Percentiles rank a stretch among this genome's conserved stretches.
Conservation (phyloP, 768 basidiomycete species). For the Wakefieldia striispora region DNA sequence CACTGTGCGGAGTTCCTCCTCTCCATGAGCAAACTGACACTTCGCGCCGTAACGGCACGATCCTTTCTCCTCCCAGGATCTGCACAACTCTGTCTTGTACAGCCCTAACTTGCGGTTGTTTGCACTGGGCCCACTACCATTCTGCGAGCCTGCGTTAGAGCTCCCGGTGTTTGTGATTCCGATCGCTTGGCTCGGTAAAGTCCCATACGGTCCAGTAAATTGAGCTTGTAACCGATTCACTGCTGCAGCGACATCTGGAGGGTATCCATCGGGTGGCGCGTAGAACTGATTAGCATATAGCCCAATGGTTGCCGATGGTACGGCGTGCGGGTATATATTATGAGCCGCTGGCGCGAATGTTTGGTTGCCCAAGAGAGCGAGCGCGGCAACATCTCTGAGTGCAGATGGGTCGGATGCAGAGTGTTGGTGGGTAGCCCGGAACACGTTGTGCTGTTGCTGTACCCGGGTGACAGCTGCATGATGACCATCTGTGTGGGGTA, state of each 20-base stretch:
- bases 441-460: slow-evolving; percentile 75
- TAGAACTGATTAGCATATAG: slow-evolving; percentile 75
- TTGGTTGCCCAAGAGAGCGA: slow-evolving; percentile 60
- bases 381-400: slow-evolving; percentile 66
- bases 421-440: slow-evolving; percentile 75
- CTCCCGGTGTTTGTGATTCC: slow-evolving; percentile 42
- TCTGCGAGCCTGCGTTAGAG: slow-evolving; percentile 26
- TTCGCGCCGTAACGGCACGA: slow-evolving; percentile 82
- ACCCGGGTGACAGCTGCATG: slow-evolving; percentile 70
- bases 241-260: slow-evolving; percentile 54
- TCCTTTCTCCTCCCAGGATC: slow-evolving; percentile 93
- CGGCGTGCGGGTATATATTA: slow-evolving; percentile 50
- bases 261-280: slow-evolving; percentile 55
- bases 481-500: slow-evolving; percentile 47
- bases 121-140: slow-evolving; percentile 71
- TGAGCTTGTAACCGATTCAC: slow-evolving; percentile 60
- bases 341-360: slow-evolving; percentile 49
- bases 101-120: slow-evolving; percentile 89
- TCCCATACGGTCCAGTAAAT: slow-evolving; percentile 54
- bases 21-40: slow-evolving; percentile 93
- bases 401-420: slow-evolving; percentile 81
- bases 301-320: slow-evolving; percentile 47
- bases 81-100: slow-evolving; percentile 88
- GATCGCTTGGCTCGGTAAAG: slow-evolving; percentile 43
- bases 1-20: slow-evolving; percentile 83